These are phyloP conservation scores for Cruciata laevipes DNA, from an alignment of 257 asterid species.

Conservation along the genomic window DNA sequence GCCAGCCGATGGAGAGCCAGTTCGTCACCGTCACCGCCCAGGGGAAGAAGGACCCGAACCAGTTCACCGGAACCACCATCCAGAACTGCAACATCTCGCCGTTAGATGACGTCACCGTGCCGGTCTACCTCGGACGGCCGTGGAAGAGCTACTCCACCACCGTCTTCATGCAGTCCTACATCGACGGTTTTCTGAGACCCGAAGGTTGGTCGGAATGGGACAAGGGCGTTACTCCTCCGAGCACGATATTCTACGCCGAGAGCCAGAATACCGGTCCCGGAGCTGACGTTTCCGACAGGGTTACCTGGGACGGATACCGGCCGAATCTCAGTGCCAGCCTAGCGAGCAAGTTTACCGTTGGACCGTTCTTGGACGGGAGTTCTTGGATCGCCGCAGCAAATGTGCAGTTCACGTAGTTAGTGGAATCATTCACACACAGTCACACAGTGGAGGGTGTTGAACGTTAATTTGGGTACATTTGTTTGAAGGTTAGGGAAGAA, in stretches of 20 bases:
- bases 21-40: constrained; percentile 31
- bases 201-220: constrained; percentile 34
- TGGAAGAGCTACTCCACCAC: constrained; percentile 31
- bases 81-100: constrained; percentile 25
- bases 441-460: constrained; percentile 19
- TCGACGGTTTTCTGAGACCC: constrained; percentile 16
- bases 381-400: not conserved
- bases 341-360: not conserved
- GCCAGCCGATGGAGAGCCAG: constrained; percentile 24
- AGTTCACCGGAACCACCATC: constrained; percentile 26
- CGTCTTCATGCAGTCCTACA: constrained; percentile 22
- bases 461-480: no score
- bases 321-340: not conserved
- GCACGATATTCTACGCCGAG: constrained; percentile 28
- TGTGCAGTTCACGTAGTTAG: not conserved
- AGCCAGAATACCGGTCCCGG: constrained; percentile 28
- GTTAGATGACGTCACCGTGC: constrained; percentile 15
- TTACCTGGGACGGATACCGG: constrained; percentile 23
- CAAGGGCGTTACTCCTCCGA: constrained; percentile 21
- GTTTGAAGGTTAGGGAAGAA: not conserved
- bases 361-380: not conserved
- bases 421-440: no score
- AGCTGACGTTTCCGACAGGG: constrained; percentile 22
- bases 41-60: constrained; percentile 26
- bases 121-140: constrained; percentile 27